Base-by-base conservation (phyloP, 257 asterid species). In the Jaltomata sinuosa region DNA sequence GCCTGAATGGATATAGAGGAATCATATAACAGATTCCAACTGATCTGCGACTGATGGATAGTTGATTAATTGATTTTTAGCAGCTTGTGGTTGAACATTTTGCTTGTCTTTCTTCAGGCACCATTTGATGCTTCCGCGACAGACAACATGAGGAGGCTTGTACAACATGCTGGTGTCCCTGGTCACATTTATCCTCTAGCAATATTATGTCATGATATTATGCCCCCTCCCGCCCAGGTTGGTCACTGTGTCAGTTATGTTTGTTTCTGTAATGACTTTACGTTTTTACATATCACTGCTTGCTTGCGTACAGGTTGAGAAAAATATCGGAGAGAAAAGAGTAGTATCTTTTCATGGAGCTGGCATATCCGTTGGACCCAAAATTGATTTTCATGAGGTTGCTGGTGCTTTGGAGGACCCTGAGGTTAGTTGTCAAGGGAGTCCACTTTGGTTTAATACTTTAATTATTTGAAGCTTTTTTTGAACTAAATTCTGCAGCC, bases 191-290 rank as follows among this genome's bases (percentile, higher is more conserved):
- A 93, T 89, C 98, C 98, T 38, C 84, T 93, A 67, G 92, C 98
- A 83, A 32, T 93, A 84, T 84, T 93, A 83, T 94, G 98, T 86
- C 83, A 93, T 85, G 93, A 94, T 76, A 85, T 94, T 81, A 92
- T 94, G 98, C 98, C 97, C 52, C 98, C 98, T 85, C 98, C 98
- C 3, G 85, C 85, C 11, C 89, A 91, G 98, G 98, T 94, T 86
- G 69, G 79, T 84, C 61, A 68, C 34, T 67, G 68, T 47, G 18
- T 22, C 15, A 34, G 53, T 31, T 67, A 40, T 61, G 31, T 40
- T 45, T 76, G 15, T 42, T 86, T 82, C 40, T 82, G 61, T 40
- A n/a, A 6, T 38, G 38, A 21, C 62, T 67, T 85, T 42, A 8
- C 64, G 27, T 42, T 78, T 62, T 83, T 29, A 84, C 79, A 78